These are phyloP conservation scores for Mycena maculata DNA, from an alignment of 768 basidiomycete genomes.

Conservation along the genomic window DNA sequence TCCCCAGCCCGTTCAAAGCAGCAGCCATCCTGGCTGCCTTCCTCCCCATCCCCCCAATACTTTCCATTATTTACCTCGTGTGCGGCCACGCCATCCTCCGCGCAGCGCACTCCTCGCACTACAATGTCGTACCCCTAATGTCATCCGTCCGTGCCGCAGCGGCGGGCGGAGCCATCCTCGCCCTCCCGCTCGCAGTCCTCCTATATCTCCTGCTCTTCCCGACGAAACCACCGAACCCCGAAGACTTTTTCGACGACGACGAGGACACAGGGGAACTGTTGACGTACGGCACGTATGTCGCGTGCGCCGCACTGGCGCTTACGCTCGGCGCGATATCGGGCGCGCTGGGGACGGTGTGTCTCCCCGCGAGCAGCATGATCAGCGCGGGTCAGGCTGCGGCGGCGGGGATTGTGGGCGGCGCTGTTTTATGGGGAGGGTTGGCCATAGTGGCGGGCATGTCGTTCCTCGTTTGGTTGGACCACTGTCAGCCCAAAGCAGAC, in stretches of 20 bases:
- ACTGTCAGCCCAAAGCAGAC: conserved; percentile 1
- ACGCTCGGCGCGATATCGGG: conserved; percentile 44
- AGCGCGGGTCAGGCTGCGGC: conserved; percentile 43
- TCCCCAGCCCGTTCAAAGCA: conserved; percentile 21
- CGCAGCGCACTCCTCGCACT: conserved; percentile 31
- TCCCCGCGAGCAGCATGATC: conserved; percentile 39
- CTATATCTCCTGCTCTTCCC: conserved; percentile 46
- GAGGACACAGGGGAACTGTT: conserved; percentile 27
- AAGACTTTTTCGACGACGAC: conserved; percentile 53
- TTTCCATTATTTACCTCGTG: conserved; percentile 46
- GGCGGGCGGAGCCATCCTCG: conserved; percentile 48
- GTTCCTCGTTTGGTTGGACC: conserved; percentile 36
- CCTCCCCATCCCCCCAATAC: conserved; percentile 48
- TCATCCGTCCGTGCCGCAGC: conserved; percentile 49
- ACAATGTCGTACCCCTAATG: conserved; percentile 35
- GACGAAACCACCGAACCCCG: conserved; percentile 36
- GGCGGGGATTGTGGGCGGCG: conserved; percentile 49
- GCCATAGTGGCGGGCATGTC: conserved; percentile 16
- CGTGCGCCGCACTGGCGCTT: conserved; percentile 34
- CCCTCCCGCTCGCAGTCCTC: conserved; percentile 47
- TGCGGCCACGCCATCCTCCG: conserved; percentile 48
- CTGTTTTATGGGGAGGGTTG: conserved; percentile 38
- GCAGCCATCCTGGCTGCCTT: conserved; percentile 39
- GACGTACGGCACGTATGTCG: conserved; percentile 33
- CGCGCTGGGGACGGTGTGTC: conserved; percentile 49